phyloP scores from a whole-genome alignment of 2,329 filamentous ascomycete species.

The Diaporthe sp. region DNA sequence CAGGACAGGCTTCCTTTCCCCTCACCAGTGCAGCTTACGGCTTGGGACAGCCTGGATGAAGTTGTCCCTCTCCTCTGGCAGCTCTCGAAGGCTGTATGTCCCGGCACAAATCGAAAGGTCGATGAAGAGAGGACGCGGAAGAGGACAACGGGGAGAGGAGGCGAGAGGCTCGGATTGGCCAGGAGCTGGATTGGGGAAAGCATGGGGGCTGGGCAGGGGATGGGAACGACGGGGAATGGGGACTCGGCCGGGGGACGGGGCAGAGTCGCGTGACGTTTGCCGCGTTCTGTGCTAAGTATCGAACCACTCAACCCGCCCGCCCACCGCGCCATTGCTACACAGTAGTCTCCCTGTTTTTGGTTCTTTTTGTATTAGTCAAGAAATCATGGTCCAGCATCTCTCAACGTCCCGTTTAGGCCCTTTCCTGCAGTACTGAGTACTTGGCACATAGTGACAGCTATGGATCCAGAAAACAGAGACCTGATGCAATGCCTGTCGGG shows the following conservation, averaged over 20 bases:
- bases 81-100: not conserved
- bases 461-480: not conserved
- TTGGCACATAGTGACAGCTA: not conserved
- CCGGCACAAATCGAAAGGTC: not conserved
- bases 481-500: too few species aligned
- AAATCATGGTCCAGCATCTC: not conserved
- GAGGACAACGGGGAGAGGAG: not conserved
- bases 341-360: not conserved
- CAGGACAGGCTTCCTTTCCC: not conserved
- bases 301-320: constrained; percentile 9
- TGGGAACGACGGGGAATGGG: not conserved
- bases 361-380: not conserved
- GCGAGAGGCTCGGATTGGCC: not conserved
- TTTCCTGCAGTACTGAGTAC: too few species aligned
- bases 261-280: constrained; percentile 12
- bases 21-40: not conserved
- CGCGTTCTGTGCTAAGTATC: constrained; percentile 1
- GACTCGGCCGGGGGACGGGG: not conserved
- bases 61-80: not conserved
- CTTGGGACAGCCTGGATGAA: not conserved
- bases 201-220: not conserved
- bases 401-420: too few species aligned
- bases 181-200: not conserved
- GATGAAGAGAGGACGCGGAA: not conserved
- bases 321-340: not conserved